phyloP scores from a whole-genome alignment of 352 stramenopile genomes.

The Pythium aphanidermatum region DNA sequence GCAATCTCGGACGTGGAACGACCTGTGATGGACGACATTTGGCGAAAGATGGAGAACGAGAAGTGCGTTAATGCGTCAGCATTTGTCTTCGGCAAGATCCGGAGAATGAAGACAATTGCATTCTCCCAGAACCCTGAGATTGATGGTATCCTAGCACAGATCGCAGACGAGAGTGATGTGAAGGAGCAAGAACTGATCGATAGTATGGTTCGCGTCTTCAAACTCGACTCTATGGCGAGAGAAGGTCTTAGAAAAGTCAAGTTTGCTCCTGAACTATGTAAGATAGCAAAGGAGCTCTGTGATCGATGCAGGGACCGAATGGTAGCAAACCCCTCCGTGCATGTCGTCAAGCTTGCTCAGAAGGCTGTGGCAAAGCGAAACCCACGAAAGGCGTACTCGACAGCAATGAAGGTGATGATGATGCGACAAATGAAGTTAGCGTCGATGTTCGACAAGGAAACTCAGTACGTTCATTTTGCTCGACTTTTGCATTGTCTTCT shows the following conservation, averaged over 20 bases:
- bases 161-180: constrained; percentile 56
- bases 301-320: constrained; percentile 73
- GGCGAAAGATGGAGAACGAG: constrained; percentile 35
- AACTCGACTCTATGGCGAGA: constrained; percentile 72
- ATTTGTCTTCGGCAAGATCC: constrained; percentile 33
- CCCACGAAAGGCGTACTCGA: constrained; percentile 78
- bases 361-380: constrained; percentile 65
- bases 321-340: constrained; percentile 78
- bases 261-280: constrained; percentile 47
- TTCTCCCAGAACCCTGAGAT: constrained; percentile 30
- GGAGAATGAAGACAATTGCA: constrained; percentile 28
- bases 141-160: constrained; percentile 38
- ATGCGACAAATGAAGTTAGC: constrained; percentile 80
- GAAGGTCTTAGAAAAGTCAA: constrained; percentile 65
- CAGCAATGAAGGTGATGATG: constrained; percentile 84
- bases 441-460: constrained; percentile 55
- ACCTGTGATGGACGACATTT: constrained; percentile 77
- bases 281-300: constrained; percentile 72
- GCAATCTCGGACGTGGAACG: constrained; percentile 73
- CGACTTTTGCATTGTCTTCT: background rate
- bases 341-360: constrained; percentile 77
- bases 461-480: constrained; percentile 47
- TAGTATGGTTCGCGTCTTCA: constrained; percentile 69
- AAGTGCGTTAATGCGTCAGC: constrained; percentile 28
- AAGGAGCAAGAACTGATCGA: constrained; percentile 42